Evolutionary conservation across 1,139 yeast species (phyloP), one percentile per base, ranked within the genome.

Genomic region (Sugiyamaella novakii): DNA sequence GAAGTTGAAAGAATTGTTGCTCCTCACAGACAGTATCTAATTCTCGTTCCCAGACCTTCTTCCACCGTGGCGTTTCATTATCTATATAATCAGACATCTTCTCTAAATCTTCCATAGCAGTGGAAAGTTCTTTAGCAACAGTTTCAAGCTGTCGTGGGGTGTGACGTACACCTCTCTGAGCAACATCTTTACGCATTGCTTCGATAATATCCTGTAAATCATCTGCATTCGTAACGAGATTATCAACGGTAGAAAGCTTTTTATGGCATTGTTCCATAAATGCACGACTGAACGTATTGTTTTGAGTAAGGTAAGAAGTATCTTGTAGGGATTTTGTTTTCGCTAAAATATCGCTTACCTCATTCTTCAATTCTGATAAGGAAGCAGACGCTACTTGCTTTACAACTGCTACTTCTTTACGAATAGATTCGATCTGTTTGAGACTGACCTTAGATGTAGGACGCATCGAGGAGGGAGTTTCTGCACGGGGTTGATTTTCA

Each of bases 141-240:
- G 75, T 72, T 37, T 78, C 83, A 31, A 92, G 69, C 61, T 89
- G 95, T 54, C 84, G 83, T 40, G 78, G 80, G 0, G 88, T 74
- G 11, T 95, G 91, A 40, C 91, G 78, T 0, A 89, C 94, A 15
- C 97, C 96, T 55, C 97, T 77, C 54, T 84, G 87, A 0, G 96
- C 96, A 10, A 92, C 96, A 68, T 91, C 98, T 58, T 88, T 83
- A 52, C 97, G 76, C 52, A 92, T 72, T 1, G 89, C 89, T 62
- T 94, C 98, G 68, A 94, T 87, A 5, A 87, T 67, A 67, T 94
- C 98, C 64, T 91, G 97, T 30, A 94, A 72, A 59, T 89, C 97
- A 64, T 94, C 98, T 2, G 91, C 95, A 55, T 77, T 80, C 0
- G 94, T 83, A 39, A 94, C 74, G 18, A 92, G 69, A 1, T 66